These are phyloP conservation scores for Alternaria sp. DNA, from an alignment of 2,329 filamentous ascomycete species.

Conservation along the genomic window DNA sequence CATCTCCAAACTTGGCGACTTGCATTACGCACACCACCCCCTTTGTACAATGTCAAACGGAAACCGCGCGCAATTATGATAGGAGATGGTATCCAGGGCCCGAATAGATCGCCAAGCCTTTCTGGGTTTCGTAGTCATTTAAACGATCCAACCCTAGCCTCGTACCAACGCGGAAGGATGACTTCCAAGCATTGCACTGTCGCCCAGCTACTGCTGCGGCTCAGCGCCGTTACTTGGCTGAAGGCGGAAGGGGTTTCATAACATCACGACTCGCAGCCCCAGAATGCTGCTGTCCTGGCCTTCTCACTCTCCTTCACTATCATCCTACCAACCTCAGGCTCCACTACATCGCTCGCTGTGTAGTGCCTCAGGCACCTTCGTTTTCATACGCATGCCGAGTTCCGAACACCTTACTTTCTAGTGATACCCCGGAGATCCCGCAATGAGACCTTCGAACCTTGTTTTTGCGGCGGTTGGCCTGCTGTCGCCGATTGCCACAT, in stretches of 20 bases:
- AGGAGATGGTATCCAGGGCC: slow-evolving; percentile 16
- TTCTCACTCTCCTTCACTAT: slow-evolving; percentile 8
- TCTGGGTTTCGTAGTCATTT: slow-evolving; percentile 6
- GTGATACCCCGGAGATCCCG: slow-evolving; percentile 18
- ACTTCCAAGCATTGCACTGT: slow-evolving; percentile 30
- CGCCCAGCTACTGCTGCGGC: slow-evolving; percentile 28
- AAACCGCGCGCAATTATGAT: slow-evolving; percentile 11
- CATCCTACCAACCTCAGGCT: slow-evolving; percentile 7
- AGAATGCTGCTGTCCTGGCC: background rate
- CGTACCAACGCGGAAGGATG: slow-evolving; percentile 10
- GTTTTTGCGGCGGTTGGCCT: slow-evolving; percentile 26
- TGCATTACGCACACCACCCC: slow-evolving; percentile 20
- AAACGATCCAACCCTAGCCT: slow-evolving; percentile 13
- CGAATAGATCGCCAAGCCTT: slow-evolving; percentile 3
- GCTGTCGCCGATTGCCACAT: slow-evolving; percentile 24
- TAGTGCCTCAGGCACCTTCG: slow-evolving; percentile 15
- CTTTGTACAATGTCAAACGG: slow-evolving; percentile 7
- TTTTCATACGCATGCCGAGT: slow-evolving; percentile 16
- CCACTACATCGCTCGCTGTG: slow-evolving; percentile 22
- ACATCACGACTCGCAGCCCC: slow-evolving; percentile 22
- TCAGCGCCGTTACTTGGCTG: slow-evolving; percentile 30
- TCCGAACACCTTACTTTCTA: slow-evolving; percentile 1
- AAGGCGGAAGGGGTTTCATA: slow-evolving; percentile 27
- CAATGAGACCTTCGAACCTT: slow-evolving; percentile 32
- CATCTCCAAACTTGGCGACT: slow-evolving; percentile 22